Evolutionary conservation across 2,329 filamentous ascomycete species (phyloP), one percentile per base, ranked within the genome.

Genomic region (Diplodia mutila): DNA sequence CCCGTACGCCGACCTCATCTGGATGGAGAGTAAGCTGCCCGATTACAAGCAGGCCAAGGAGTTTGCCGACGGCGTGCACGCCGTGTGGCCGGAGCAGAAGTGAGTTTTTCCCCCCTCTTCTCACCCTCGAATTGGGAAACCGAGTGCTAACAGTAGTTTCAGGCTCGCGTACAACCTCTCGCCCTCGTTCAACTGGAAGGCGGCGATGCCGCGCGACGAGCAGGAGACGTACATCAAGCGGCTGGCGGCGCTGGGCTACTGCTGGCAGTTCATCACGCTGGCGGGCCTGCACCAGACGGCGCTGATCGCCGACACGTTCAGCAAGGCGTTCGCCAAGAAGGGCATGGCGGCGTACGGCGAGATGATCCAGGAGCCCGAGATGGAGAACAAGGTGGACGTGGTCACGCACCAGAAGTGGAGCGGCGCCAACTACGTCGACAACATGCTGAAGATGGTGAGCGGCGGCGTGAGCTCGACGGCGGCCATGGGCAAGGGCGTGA

Each of bases 201-300:
- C 93, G 68, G 95, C 94, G 74, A 97, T 97, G 94, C 86, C 92
- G 53, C 89, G 91, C 72, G 85, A 87, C 65, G 94, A 98, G 79
- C 95, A 99, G 83, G 93, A 97, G 84, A 99, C 95, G 23, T 99
- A 98, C 84, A 99, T 99, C 84, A 85, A 89, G 70, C 92, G 95
- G 51, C 91, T 99, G 49, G 93, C 90, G 69, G 76, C 84, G 70
- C 87, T 99, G 59, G 95, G 95, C 70, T 99, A 99, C 87, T 97
- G 93, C 88, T 99, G 95, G 95, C 95, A 99, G 82, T 99, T 99
- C 86, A 99, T 99, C 85, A 99, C 95, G n/a, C 88, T 99, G 55
- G 95, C 94, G 5, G 95, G 95, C 73, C 86, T 99, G 77, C 95
- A 99, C 85, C 97, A 93, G 70, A 97, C 93, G 4, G 95, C 94